Evolutionary conservation across 106 monocot species (phyloP), one percentile per base, ranked within the genome.

Genomic region (Platanthera zijinensis): DNA sequence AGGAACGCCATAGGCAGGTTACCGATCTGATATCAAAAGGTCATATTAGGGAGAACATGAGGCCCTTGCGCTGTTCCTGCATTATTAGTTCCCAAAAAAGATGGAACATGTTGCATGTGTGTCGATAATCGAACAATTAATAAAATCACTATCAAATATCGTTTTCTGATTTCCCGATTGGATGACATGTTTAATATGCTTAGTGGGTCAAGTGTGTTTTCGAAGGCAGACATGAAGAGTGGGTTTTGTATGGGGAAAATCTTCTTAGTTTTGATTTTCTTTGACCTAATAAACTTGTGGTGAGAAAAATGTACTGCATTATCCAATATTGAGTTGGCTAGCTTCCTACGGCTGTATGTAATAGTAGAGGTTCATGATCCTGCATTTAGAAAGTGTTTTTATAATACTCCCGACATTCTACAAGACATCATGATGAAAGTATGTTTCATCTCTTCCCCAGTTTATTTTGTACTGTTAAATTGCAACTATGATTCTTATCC

Each of bases 331-430:
- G 93, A 97, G 83, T 86, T 97, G 68, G 96, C 93, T 69, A 97
- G 96, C 86, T 97, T 93, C 83, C 83, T 97, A 47, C 90, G 89
- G 47, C 93, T 93, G 96, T 97, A 93, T 80, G 89, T 97, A 52
- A 79, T 85, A 17, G 91, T 97, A 52, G 96, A 96, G 78, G 87
- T 96, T 87, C 87, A 91, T 73, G 93, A 93, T 82, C 90, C 91
- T 80, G 85, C 89, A 54, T 96, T 87, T 87, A 86, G 89, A 47
- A 96, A 83, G 76, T 90, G 96, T 32, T 96, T 84, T 77, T 89
- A 90, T 74, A 84, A 79, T 72, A 96, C 96, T 0, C 81, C 91
- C 84, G 93, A 96, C 48, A 91, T 96, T 83, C 82, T 96, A 5
- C 84, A 92, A 81, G 87, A 91, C 72, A 84, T 84, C 77, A 93